Percentiles rank a stretch among this genome's conserved stretches.
Conservation (phyloP, 345 rosid genomes). For the Bruguiera parviflora region DNA sequence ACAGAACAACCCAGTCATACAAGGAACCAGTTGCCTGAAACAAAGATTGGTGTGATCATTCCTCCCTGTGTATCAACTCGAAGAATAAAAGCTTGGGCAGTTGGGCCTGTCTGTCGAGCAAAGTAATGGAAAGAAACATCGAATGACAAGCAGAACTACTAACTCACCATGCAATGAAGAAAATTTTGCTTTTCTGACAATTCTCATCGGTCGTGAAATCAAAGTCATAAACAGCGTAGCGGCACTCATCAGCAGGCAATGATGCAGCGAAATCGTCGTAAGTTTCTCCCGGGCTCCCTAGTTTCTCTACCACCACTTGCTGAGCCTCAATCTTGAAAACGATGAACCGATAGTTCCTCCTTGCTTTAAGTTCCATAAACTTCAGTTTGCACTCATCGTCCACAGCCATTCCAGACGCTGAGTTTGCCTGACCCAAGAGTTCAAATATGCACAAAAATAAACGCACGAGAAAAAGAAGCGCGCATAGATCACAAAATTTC, state of each 20-base stretch:
- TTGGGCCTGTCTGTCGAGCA: too few relatives aligned
- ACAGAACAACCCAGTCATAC: background rate
- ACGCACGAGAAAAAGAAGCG: background rate
- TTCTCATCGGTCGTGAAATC: constrained; percentile 81
- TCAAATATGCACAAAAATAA: background rate
- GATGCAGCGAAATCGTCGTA: constrained; percentile 71
- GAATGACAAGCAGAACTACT: background rate
- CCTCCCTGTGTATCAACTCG: too few relatives aligned
- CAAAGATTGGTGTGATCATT: too few relatives aligned
- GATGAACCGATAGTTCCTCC: constrained; percentile 78
- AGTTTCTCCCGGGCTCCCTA: constrained; percentile 62
- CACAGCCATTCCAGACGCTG: constrained; percentile 97
- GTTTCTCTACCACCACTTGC: constrained; percentile 79
- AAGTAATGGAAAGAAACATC: background rate
- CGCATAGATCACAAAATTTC: background rate
- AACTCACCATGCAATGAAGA: constrained; percentile 89
- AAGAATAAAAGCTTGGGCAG: too few relatives aligned
- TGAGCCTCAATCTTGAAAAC: constrained; percentile 78
- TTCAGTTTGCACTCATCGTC: constrained; percentile 83
- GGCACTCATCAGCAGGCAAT: constrained; percentile 83
- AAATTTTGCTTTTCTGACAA: constrained; percentile 97
- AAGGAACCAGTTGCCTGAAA: too few relatives aligned
- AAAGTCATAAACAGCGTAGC: constrained; percentile 87
- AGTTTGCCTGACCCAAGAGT: constrained; percentile 55
- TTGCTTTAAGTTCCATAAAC: constrained; percentile 80